Conservation (phyloP, 805 yeast genomes). For the Candida ascalaphidarum region DNA sequence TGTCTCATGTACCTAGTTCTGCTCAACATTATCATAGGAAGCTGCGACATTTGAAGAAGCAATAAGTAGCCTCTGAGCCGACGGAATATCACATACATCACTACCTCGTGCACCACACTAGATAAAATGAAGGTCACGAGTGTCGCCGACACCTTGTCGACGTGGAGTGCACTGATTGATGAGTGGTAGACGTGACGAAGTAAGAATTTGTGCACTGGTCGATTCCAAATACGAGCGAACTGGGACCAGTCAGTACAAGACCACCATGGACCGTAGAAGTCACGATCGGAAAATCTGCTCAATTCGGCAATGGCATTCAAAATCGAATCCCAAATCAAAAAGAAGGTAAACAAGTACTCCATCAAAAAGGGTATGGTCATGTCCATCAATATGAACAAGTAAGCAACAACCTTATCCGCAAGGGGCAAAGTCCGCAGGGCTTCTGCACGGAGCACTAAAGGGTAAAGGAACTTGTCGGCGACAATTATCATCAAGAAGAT, state of each 20-base stretch:
- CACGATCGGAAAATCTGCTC: conserved; percentile 79
- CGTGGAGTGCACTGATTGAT: conserved; percentile 64
- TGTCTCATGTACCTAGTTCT: conserved; percentile 49
- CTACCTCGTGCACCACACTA: conserved; percentile 79
- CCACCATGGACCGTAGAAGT: conserved; percentile 98
- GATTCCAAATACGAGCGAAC: conserved; percentile 90
- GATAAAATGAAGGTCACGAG: conserved; percentile 72
- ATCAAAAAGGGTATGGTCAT: conserved; percentile 73
- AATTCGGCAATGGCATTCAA: conserved; percentile 85
- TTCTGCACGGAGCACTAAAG: conserved; percentile 55
- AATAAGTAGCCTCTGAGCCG: conserved; percentile 75
- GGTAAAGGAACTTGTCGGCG: conserved; percentile 70
- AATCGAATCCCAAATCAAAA: conserved; percentile 92
- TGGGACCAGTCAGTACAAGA: conserved; percentile 89
- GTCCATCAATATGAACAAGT: conserved; percentile 58
- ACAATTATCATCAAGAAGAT: conserved; percentile 73
- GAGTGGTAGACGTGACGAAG: conserved; percentile 92
- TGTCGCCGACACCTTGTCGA: conserved; percentile 64
- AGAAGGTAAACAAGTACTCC: conserved; percentile 71
- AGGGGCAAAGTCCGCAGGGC: conserved; percentile 44
- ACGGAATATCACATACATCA: conserved; percentile 83
- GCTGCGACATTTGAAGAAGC: conserved; percentile 75
- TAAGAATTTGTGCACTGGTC: conserved; percentile 84
- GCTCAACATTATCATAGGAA: conserved; percentile 67
- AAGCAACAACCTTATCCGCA: conserved; percentile 32